These are phyloP conservation scores for Talaromyces funiculosus DNA, from an alignment of 2,329 filamentous ascomycete species.

Conservation along the genomic window DNA sequence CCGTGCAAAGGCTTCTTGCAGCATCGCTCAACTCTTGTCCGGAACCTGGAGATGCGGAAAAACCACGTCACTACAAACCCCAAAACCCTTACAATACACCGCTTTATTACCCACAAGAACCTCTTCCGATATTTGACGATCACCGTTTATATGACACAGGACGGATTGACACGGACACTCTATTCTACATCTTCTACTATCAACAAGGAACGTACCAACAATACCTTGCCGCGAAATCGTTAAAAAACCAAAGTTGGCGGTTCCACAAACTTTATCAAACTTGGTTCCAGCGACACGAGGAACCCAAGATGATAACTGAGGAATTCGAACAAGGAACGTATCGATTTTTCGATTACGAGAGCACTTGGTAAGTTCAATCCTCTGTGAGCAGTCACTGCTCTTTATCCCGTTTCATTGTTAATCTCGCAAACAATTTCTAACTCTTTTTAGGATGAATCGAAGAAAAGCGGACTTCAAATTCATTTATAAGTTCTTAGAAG, in stretches of 20 bases:
- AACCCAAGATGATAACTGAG: constrained; percentile 97
- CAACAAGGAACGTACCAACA: constrained; percentile 94
- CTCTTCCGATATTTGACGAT: constrained; percentile 87
- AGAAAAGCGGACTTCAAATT: constrained; percentile 98
- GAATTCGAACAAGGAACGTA: constrained; percentile 99
- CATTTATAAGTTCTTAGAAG: constrained; percentile 94
- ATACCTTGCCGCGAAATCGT: constrained; percentile 88
- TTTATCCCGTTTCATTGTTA: too few relatives aligned
- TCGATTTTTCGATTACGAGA: constrained; percentile 98
- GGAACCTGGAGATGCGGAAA: constrained; percentile 71
- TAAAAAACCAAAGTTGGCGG: constrained; percentile 97
- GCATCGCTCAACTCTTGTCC: constrained; percentile 69
- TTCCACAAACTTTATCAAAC: constrained; percentile 99
- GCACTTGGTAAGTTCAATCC: constrained; percentile 71
- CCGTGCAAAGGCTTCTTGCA: constrained; percentile 68
- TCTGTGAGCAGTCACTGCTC: too few relatives aligned
- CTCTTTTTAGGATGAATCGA: constrained; percentile 79
- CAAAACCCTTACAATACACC: constrained; percentile 73
- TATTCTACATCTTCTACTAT: constrained; percentile 99
- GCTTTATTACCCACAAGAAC: constrained; percentile 84
- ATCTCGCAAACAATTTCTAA: neutral
- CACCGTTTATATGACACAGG: constrained; percentile 68
- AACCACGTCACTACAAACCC: constrained; percentile 77
- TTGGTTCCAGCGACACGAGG: constrained; percentile 97
- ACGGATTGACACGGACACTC: constrained; percentile 86